Evolutionary conservation across 2,329 filamentous ascomycete species (phyloP).

Genomic region (Alternaria consortialis): DNA sequence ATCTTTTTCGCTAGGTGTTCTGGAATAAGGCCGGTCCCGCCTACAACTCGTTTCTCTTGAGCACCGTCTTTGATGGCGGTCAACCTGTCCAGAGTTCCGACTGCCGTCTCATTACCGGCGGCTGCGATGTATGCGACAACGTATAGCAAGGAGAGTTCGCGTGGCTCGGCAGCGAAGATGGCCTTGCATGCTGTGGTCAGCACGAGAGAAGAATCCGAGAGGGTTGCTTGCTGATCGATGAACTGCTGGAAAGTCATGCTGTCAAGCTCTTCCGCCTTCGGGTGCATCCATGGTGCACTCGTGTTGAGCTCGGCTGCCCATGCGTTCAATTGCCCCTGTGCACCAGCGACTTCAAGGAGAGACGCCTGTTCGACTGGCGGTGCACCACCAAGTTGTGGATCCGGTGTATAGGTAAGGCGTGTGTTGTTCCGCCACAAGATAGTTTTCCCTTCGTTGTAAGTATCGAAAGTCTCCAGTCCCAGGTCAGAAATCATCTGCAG

Average conservation of each 20-base stretch:
- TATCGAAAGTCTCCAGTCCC: conserved; percentile 28
- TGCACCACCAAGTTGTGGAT: conserved; percentile 21
- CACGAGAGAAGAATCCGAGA: conserved; percentile 20
- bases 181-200: conserved; percentile 22
- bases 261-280: conserved; percentile 24
- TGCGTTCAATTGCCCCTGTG: conserved; percentile 22
- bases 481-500: conserved; percentile 28
- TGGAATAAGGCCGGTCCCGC: conserved; percentile 34
- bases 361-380: conserved; percentile 21
- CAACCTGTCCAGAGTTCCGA: conserved; percentile 24
- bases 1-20: conserved; percentile 23
- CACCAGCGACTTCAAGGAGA: conserved; percentile 19
- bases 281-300: conserved; percentile 26
- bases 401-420: conserved; percentile 16
- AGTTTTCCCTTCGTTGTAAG: conserved; percentile 23
- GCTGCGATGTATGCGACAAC: conserved; percentile 31
- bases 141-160: conserved; percentile 28
- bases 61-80: conserved; percentile 20
- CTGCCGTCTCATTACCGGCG: conserved; percentile 28
- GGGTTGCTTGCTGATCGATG: conserved; percentile 4
- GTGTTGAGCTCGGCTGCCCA: conserved; percentile 31
- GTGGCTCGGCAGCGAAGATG: conserved; percentile 23
- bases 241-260: conserved; percentile 22
- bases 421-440: conserved; percentile 28
- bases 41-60: conserved; percentile 32